Evolutionary conservation across 805 yeast genomes (phyloP).

Genomic region (Metschnikowia kunwiensis): DNA sequence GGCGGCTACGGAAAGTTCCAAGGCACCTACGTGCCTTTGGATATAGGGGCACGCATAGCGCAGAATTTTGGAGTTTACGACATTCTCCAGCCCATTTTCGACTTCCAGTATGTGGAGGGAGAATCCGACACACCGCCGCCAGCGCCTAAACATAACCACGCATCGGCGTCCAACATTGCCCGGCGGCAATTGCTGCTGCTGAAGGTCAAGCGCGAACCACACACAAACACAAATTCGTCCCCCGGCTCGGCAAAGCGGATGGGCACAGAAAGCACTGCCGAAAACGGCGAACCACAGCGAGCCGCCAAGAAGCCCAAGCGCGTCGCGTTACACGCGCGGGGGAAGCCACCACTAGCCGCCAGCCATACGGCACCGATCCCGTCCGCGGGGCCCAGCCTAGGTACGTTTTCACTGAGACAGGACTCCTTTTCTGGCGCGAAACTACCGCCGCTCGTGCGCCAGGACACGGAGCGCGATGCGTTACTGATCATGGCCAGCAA

Average conservation of each 20-base stretch:
- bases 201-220: conserved; percentile 10
- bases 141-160: conserved; percentile 46
- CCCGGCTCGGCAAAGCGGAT: background rate
- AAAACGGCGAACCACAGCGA: background rate
- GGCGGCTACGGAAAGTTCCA: conserved; percentile 75
- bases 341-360: conserved; percentile 29
- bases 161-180: conserved; percentile 43
- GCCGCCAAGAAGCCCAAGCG: conserved; percentile 29
- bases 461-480: conserved; percentile 42
- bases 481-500: conserved; percentile 32
- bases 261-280: background rate
- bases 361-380: conserved; percentile 35
- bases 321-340: conserved; percentile 22
- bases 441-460: conserved; percentile 24
- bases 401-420: conserved; percentile 24
- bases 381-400: conserved; percentile 29
- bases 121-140: conserved; percentile 44
- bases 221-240: background rate
- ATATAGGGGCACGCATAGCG: conserved; percentile 40
- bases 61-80: conserved; percentile 44
- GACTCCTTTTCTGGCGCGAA: conserved; percentile 8
- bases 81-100: conserved; percentile 62
- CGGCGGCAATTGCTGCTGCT: conserved; percentile 21
- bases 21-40: conserved; percentile 45
- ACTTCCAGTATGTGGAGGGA: conserved; percentile 48